A percentile compares a stretch with the other conserved stretches of the same genome.
These are phyloP conservation scores for Rhodosporidiobolus sp. DNA, from an alignment of 768 basidiomycete genomes.

Conservation along the genomic window DNA sequence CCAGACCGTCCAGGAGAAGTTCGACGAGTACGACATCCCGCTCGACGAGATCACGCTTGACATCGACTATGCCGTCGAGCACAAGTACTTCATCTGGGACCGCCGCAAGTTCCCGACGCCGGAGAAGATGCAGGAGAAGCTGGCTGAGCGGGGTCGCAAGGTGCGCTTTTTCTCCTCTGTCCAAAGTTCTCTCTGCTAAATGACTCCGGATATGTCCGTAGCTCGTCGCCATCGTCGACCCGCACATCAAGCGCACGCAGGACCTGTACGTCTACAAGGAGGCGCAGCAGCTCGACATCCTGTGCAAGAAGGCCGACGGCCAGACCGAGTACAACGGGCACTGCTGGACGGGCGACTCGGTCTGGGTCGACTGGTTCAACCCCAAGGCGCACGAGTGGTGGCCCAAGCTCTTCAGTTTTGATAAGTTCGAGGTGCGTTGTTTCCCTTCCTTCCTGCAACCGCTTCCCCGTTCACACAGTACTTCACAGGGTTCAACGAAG, in stretches of 20 bases:
- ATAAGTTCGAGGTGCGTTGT: slow-evolving; percentile 52
- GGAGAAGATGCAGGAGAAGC: slow-evolving; percentile 84
- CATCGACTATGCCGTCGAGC: slow-evolving; percentile 89
- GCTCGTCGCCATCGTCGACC: slow-evolving; percentile 98
- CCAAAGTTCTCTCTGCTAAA: neutral
- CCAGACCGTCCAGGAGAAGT: slow-evolving; percentile 73
- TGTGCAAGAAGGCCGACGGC: slow-evolving; percentile 77
- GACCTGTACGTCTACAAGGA: slow-evolving; percentile 79
- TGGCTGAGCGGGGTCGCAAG: slow-evolving; percentile 80
- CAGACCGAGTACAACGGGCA: slow-evolving; percentile 85
- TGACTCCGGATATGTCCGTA: slow-evolving; percentile 46
- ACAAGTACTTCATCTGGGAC: slow-evolving; percentile 98
- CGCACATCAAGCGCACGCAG: slow-evolving; percentile 81
- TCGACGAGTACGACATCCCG: slow-evolving; percentile 92
- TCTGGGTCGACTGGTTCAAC: slow-evolving; percentile 98
- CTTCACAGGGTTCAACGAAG: slow-evolving; percentile 59
- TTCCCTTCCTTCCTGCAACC: neutral
- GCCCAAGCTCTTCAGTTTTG: slow-evolving; percentile 72
- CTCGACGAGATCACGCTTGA: slow-evolving; percentile 94
- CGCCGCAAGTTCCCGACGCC: slow-evolving; percentile 88
- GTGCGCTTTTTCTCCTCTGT: slow-evolving; percentile 51
- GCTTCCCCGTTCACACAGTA: slow-evolving; percentile 47
- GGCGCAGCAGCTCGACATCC: slow-evolving; percentile 73
- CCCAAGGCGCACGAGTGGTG: slow-evolving; percentile 86
- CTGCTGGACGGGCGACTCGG: slow-evolving; percentile 96